phyloP scores from a whole-genome alignment of 805 yeast species.

The Huiozyma sinensis region DNA sequence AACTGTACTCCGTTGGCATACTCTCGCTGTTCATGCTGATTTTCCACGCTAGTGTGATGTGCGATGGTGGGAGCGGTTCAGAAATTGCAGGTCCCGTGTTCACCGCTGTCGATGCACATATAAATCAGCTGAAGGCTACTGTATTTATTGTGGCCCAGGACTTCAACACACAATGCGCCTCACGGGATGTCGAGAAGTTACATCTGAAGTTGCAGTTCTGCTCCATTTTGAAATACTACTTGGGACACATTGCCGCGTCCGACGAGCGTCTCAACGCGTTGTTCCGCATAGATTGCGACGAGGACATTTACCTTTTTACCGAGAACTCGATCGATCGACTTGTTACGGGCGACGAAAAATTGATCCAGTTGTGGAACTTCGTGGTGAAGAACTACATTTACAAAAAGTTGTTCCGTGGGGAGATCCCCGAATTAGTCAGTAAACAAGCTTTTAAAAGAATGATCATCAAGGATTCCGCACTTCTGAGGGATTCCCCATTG shows the following conservation, averaged over 20 bases:
- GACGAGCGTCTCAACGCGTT: not conserved
- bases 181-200: no score
- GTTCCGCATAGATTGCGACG: conserved; percentile 8
- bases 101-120: not conserved
- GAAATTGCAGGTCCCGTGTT: not conserved
- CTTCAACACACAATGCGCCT: not conserved
- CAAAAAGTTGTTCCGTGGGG: conserved; percentile 18
- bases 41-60: not conserved
- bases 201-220: not conserved
- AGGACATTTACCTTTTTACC: conserved; percentile 14
- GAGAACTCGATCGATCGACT: conserved; percentile 12
- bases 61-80: not conserved
- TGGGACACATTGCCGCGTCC: not conserved
- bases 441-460: conserved; percentile 6
- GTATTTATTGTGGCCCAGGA: conserved; percentile 1
- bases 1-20: not conserved
- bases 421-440: conserved; percentile 11
- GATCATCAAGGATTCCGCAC: conserved; percentile 10
- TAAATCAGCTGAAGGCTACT: conserved; percentile 6
- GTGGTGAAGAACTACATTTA: conserved; percentile 16
- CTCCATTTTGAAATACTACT: not conserved
- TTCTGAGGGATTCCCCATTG: conserved; percentile 8
- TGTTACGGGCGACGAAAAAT: conserved; percentile 10
- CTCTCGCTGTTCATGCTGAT: not conserved
- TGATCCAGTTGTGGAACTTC: conserved; percentile 15